Evolutionary conservation across 345 rosid species (phyloP), one percentile per base, ranked within the genome.

Genomic region (Chamaenerion angustifolium): DNA sequence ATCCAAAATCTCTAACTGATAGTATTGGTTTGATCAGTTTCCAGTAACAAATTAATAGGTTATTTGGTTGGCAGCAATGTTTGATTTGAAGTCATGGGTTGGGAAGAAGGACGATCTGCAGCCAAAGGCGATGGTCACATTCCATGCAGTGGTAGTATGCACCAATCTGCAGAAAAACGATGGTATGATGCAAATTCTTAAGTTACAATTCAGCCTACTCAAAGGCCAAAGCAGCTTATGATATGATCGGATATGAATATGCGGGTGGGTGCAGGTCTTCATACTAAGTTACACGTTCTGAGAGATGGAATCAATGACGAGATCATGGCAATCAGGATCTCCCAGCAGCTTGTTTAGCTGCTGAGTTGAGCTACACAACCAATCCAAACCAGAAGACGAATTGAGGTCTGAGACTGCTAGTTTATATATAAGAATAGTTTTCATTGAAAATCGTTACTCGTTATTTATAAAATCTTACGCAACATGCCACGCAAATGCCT

Each of bases 91-190:
- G 62, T 63, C 75, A 50, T 88, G 98, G 98, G 68, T 62, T 9
- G 96, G 93, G 49, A 68, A 67, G 72, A 41, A 82, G 31, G 37
- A 60, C 58, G 96, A 82, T 61, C 66, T 64, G 49, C 94, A 84
- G 63, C 96, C 98, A 6, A 92, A 87, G 74, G 98, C 95, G 54
- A 76, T 76, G 56, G 76, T 82, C 49, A 71, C 88, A 46, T 75
- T 64, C 52, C 88, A 82, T 42, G 77, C 88, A 15, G 93, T 84
- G 12, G 96, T 90, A 42, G 76, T 92, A 63, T 82, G 76, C 76
- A 87, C 96, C 64, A 84, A 84, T 17, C 55, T 92, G 40, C 90
- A 78, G 67, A 68, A 66, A 54, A 92, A 87, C 63, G 85, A 82
- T 57, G 96, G 98, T 87, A 70, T 21, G 3, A 21, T 21, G 4